These are phyloP conservation scores for Rugosomyces carneus DNA, from an alignment of 1,284 basidiomycete genomes.

Conservation along the genomic window DNA sequence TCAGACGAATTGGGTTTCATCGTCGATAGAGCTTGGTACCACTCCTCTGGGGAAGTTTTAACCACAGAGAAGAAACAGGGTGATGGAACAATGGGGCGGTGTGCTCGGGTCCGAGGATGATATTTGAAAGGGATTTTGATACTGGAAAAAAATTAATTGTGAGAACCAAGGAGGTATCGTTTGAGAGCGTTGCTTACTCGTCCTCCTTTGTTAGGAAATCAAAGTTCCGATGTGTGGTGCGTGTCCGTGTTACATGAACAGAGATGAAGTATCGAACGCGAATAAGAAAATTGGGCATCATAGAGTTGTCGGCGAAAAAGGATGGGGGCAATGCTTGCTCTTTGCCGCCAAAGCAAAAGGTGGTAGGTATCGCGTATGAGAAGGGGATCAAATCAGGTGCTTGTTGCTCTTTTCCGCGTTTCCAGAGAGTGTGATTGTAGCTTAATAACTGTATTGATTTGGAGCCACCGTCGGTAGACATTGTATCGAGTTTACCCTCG, in stretches of 20 bases:
- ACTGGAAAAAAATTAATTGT: constrained; percentile 17
- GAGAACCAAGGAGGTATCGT: constrained; percentile 1
- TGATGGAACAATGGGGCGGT: constrained; percentile 35
- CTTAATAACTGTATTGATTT: constrained; percentile 28
- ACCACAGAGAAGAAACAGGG: constrained; percentile 40
- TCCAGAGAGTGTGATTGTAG: constrained; percentile 38
- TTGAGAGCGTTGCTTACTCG: constrained; percentile 24
- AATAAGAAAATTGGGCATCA: constrained; percentile 30
- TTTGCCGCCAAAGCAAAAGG: constrained; percentile 32
- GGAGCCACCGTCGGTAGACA: constrained; percentile 33
- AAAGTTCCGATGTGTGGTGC: constrained; percentile 24
- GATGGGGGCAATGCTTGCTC: constrained; percentile 45
- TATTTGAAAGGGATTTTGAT: constrained; percentile 39
- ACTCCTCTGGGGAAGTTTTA: constrained; percentile 57
- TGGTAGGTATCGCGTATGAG: constrained; percentile 38
- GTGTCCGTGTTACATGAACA: constrained; percentile 34
- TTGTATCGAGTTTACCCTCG: constrained; percentile 42
- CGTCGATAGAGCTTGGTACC: constrained; percentile 44
- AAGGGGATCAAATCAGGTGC: constrained; percentile 48
- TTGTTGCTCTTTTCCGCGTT: constrained; percentile 15
- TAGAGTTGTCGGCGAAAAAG: constrained; percentile 31
- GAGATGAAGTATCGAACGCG: constrained; percentile 37
- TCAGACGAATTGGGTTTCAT: constrained; percentile 31
- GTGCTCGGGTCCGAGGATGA: constrained; percentile 46
- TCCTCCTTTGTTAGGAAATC: constrained; percentile 34